Base-by-base conservation (phyloP, 768 basidiomycete genomes). In the Flagelloscypha sp. region DNA sequence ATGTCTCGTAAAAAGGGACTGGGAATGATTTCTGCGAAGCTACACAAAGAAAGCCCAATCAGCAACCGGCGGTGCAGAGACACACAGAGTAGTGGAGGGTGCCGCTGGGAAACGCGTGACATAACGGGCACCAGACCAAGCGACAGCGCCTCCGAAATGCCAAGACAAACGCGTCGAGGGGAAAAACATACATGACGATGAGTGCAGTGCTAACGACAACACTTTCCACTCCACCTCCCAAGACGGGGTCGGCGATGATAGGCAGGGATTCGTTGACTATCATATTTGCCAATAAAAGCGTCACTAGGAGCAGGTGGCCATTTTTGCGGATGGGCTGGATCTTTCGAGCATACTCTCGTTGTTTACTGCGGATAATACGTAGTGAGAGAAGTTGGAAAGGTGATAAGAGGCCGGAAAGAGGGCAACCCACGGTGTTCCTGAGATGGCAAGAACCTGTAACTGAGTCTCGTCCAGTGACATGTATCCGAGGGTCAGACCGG, bases 391-490 rank as follows among this genome's bases (percentile, higher is more conserved):
- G 6, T 15, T 36, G 11, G 34, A 34, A 33, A 28, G 5, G 28
- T 25, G 22, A 20, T 24, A 33, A 39, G 22, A 36, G 31, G 8
- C 24, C 33, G 29, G 24, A 33, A 5, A 29, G 31, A 31, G 13
- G 13, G 54, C 22, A 3, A 62, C 84, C 40, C 47, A 87, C 84
- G 81, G 70, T 16, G 84, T 85, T 11, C 90, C 90, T 37, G 83
- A 83, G 41, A 88, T 79, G 44, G 80, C 78, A 15, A 94, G 61
- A 3, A 94, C 90, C 51, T 83, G 80, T 27, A 94, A 72, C 66
- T 92, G 88, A 25, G 89, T 92, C 57, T 84, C 84, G 58, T 94
- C 89, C 55, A 93, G 70, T 47, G 81, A 84, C 84, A 93, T 90
- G 57, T 88, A 92, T 22, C 89, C 89, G 30, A 93, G 65, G 39